phyloP scores from a whole-genome alignment of 768 basidiomycete genomes.

The Leccinum incarnatum region DNA sequence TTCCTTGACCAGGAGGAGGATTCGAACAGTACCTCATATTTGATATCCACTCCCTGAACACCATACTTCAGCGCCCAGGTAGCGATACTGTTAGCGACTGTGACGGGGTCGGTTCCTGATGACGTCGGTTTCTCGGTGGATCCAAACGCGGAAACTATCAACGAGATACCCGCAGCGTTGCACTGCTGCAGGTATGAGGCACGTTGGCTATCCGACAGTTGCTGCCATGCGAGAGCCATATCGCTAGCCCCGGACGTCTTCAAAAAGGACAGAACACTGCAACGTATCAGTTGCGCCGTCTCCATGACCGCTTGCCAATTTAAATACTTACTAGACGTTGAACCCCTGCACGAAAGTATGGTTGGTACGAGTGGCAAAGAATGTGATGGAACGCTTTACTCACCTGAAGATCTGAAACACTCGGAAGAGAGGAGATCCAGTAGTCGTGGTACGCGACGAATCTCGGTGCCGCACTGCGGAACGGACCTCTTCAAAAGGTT shows the following conservation, averaged over 20 bases:
- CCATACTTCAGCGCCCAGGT: constrained; percentile 43
- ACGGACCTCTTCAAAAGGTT: constrained; percentile 13
- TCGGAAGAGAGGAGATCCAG: constrained; percentile 43
- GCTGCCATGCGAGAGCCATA: constrained; percentile 43
- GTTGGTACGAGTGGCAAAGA: neutral
- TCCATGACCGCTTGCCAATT: neutral
- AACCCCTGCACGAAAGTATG: constrained; percentile 21
- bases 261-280: constrained; percentile 42
- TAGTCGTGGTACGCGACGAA: constrained; percentile 41
- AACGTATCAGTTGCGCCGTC: neutral
- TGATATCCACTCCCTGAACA: constrained; percentile 52
- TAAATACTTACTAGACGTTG: constrained; percentile 31
- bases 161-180: constrained; percentile 49
- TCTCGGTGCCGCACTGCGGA: constrained; percentile 44
- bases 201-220: constrained; percentile 36
- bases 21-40: constrained; percentile 44
- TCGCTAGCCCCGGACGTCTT: constrained; percentile 40
- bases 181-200: constrained; percentile 45
- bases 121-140: constrained; percentile 39
- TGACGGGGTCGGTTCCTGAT: constrained; percentile 30
- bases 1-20: no score
- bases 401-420: constrained; percentile 42
- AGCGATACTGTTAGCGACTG: constrained; percentile 41
- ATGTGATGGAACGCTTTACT: neutral
- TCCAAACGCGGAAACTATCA: constrained; percentile 56